phyloP scores from a whole-genome alignment of 352 stramenopile species.

The Globisporangium irregulare region DNA sequence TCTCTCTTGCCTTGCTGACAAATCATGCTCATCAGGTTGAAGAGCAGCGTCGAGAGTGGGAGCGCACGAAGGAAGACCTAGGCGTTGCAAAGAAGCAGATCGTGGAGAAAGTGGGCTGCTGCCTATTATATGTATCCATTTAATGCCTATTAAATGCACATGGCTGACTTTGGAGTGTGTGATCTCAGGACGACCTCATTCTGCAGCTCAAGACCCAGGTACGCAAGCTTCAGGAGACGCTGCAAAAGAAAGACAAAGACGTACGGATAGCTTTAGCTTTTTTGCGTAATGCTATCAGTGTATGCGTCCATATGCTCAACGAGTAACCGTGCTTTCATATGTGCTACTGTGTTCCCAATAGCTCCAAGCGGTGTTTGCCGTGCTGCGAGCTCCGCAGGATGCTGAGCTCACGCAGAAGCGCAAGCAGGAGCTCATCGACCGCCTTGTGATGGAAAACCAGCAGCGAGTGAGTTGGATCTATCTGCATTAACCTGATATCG shows the following conservation, averaged over 20 bases:
- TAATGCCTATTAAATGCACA: not conserved
- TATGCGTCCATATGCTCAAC: not conserved
- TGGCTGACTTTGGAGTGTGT: not conserved
- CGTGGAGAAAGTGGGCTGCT: slow-evolving; percentile 31
- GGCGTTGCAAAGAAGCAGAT: slow-evolving; percentile 38
- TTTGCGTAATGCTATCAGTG: not conserved
- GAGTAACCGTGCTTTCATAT: too few relatives aligned
- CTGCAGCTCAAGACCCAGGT: slow-evolving; percentile 56
- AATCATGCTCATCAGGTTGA: slow-evolving; percentile 29
- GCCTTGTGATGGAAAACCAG: slow-evolving; percentile 52
- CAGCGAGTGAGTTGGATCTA: slow-evolving; percentile 35
- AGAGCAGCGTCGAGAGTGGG: slow-evolving; percentile 49
- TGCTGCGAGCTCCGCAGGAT: slow-evolving; percentile 56
- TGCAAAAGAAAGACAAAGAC: slow-evolving; percentile 70
- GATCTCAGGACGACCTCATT: slow-evolving; percentile 42
- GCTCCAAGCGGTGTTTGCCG: slow-evolving; percentile 55
- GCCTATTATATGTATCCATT: not conserved
- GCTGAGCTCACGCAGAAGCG: slow-evolving; percentile 62
- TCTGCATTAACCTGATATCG: not conserved
- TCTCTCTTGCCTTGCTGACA: not conserved
- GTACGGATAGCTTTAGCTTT: slow-evolving; percentile 20
- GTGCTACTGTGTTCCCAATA: slow-evolving; percentile 11
- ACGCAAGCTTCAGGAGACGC: slow-evolving; percentile 50
- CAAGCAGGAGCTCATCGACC: slow-evolving; percentile 54
- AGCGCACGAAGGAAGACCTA: slow-evolving; percentile 57